Evolutionary conservation across 768 basidiomycete species (phyloP).

Genomic region (Boletus edulis): DNA sequence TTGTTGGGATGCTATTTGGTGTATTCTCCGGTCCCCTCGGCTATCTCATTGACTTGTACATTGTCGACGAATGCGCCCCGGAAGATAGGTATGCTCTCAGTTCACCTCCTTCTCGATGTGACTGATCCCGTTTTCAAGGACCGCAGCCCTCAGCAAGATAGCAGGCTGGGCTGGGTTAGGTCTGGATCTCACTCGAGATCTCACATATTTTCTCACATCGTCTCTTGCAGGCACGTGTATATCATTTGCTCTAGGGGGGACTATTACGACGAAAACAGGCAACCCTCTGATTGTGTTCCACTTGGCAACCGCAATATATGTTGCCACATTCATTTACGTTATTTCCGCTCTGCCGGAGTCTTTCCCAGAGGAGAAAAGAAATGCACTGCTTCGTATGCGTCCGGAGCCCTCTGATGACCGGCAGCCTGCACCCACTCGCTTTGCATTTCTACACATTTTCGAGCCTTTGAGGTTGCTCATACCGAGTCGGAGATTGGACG

Average conservation of each 20-base stretch:
- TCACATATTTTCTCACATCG: not conserved
- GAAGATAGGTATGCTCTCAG: constrained; percentile 22
- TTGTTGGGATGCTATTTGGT: constrained; percentile 17
- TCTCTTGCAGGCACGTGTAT: constrained; percentile 20
- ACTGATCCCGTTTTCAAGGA: constrained; percentile 20
- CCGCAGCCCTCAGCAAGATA: constrained; percentile 24
- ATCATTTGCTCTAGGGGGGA: constrained; percentile 30
- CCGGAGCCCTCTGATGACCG: not conserved
- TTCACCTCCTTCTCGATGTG: not conserved
- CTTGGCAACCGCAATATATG: constrained; percentile 13
- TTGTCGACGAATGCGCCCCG: constrained; percentile 25
- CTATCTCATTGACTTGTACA: constrained; percentile 28
- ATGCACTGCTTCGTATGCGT: constrained; percentile 9
- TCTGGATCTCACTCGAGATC: not conserved
- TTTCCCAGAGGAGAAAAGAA: constrained; percentile 25
- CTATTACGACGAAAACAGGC: constrained; percentile 25
- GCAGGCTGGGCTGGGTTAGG: constrained; percentile 31
- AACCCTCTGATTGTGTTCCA: constrained; percentile 25
- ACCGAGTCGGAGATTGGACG: constrained; percentile 16
- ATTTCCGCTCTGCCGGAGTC: constrained; percentile 30
- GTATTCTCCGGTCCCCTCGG: constrained; percentile 8
- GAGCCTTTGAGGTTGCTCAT: constrained; percentile 24
- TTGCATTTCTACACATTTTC: constrained; percentile 9
- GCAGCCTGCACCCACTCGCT: not conserved
- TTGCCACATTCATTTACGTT: constrained; percentile 19